A percentile compares a stretch with the other conserved stretches of the same genome.
Conservation (phyloP, 2,329 filamentous ascomycete species). For the Davidsoniella australis region DNA sequence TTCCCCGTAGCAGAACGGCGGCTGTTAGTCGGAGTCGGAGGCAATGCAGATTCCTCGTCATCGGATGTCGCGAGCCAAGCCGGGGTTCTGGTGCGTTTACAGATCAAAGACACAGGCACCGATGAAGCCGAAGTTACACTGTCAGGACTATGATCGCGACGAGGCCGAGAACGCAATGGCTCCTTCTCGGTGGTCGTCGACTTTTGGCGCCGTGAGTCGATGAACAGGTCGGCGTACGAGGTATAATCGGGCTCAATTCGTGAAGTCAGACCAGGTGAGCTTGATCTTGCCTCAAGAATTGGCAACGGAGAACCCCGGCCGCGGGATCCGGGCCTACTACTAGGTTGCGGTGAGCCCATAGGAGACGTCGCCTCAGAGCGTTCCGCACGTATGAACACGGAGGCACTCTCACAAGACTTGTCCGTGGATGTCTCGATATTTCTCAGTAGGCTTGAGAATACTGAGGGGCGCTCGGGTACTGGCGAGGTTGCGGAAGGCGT, state of each 20-base stretch:
- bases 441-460: conserved; percentile 71
- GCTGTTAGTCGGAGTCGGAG: neutral
- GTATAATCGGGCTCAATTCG: conserved; percentile 52
- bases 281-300: conserved; percentile 28
- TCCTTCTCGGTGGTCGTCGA: neutral
- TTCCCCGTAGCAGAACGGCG: neutral
- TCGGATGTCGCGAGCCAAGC: neutral
- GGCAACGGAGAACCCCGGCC: conserved; percentile 52
- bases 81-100: neutral
- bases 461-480: conserved; percentile 45
- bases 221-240: neutral
- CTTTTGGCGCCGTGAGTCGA: neutral
- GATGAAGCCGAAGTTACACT: no score
- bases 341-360: conserved; percentile 45
- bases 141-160: no score
- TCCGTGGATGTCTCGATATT: no score
- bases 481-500: conserved; percentile 12
- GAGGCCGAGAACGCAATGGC: no score
- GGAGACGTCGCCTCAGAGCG: conserved; percentile 10
- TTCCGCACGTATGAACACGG: conserved; percentile 11
- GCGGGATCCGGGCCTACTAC: conserved; percentile 49
- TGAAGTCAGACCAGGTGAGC: conserved; percentile 53
- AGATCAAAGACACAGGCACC: neutral
- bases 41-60: neutral
- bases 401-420: no score